phyloP scores from a whole-genome alignment of 768 basidiomycete species.

The Tulasnella sp. region DNA sequence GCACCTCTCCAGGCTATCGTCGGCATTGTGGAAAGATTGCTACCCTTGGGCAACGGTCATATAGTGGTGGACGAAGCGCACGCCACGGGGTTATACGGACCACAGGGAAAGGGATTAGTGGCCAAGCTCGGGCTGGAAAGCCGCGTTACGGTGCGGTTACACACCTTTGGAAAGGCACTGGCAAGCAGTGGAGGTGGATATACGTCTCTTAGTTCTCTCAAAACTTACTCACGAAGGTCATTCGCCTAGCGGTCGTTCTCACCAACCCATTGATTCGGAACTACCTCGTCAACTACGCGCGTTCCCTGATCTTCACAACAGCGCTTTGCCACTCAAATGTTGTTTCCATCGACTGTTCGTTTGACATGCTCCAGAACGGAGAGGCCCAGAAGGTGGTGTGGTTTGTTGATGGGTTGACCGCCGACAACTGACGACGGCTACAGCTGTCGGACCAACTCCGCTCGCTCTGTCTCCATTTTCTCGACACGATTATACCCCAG shows the following conservation, averaged over 20 bases:
- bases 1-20: constrained; percentile 60
- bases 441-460: constrained; percentile 26
- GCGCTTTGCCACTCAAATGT: constrained; percentile 65
- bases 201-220: neutral
- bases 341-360: constrained; percentile 60
- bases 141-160: constrained; percentile 61
- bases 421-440: neutral
- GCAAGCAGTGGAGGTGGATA: constrained; percentile 72
- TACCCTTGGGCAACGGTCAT: constrained; percentile 53
- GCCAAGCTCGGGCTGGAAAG: constrained; percentile 54
- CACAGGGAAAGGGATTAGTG: constrained; percentile 62
- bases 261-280: constrained; percentile 58
- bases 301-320: constrained; percentile 86
- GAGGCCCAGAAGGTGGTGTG: constrained; percentile 44
- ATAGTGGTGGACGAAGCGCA: constrained; percentile 90
- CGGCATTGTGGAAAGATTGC: constrained; percentile 43
- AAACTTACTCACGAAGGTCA: neutral
- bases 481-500: constrained; percentile 26
- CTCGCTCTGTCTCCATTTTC: constrained; percentile 26
- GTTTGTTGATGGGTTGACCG: neutral
- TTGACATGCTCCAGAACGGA: constrained; percentile 63
- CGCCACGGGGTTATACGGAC: constrained; percentile 80
- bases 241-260: constrained; percentile 54
- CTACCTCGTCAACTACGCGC: constrained; percentile 85
- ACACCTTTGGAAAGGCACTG: constrained; percentile 90